phyloP scores from a whole-genome alignment of 2,329 filamentous ascomycete genomes.

The Alternaria metachromatica region DNA sequence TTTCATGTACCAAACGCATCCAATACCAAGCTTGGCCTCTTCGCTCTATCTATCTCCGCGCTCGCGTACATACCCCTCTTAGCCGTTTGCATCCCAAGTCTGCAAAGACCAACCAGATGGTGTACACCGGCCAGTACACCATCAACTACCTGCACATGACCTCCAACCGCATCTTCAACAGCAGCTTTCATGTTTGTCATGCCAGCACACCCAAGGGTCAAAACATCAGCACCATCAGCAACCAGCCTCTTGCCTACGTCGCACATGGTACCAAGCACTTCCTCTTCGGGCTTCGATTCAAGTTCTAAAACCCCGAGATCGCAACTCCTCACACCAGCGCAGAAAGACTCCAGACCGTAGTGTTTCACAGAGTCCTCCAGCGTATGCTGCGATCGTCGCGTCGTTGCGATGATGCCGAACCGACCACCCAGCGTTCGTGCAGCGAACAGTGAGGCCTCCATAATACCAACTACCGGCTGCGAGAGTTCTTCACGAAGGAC shows the following conservation, averaged over 20 bases:
- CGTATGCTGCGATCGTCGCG: neutral
- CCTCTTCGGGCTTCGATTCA: conserved; percentile 48
- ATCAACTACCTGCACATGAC: conserved; percentile 59
- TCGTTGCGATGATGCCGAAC: neutral
- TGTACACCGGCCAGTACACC: conserved; percentile 59
- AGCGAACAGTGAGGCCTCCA: conserved; percentile 60
- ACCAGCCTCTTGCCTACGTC: conserved; percentile 51
- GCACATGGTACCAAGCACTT: conserved; percentile 51
- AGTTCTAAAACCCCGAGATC: conserved; percentile 55
- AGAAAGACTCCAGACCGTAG: conserved; percentile 54
- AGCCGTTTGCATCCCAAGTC: conserved; percentile 55
- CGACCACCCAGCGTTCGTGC: conserved; percentile 57
- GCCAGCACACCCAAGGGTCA: conserved; percentile 57
- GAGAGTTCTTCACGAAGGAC: conserved; percentile 56
- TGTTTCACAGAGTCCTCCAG: neutral
- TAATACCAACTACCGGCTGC: conserved; percentile 58
- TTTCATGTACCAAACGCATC: neutral
- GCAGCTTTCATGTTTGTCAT: conserved; percentile 57
- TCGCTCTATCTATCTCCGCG: conserved; percentile 21
- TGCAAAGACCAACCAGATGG: conserved; percentile 54
- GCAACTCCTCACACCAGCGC: conserved; percentile 53
- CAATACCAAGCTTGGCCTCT: neutral
- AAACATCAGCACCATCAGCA: conserved; percentile 51
- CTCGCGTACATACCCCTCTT: conserved; percentile 55
- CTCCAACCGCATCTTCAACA: conserved; percentile 56